Evolutionary conservation across 2,329 filamentous ascomycete species (phyloP).

Genomic region (Geosmithia flava): DNA sequence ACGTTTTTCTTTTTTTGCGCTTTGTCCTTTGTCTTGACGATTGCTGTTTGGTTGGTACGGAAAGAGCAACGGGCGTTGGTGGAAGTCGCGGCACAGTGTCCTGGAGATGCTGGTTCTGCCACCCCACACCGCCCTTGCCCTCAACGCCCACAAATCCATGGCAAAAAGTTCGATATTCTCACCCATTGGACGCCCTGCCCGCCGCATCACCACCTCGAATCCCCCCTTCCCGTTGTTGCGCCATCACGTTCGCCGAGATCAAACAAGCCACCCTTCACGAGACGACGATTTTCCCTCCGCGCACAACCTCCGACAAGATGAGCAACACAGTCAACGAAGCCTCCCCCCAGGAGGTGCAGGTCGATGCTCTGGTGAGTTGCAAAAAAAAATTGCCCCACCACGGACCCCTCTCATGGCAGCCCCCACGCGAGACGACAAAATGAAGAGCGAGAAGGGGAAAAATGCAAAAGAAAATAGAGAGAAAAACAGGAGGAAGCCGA

Average conservation of each 20-base stretch:
- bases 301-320: constrained; percentile 30
- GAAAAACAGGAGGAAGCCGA: background rate
- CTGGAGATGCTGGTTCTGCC: constrained; percentile 17
- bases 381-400: constrained; percentile 18
- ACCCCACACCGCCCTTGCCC: constrained; percentile 22
- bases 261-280: constrained; percentile 11
- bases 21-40: no score
- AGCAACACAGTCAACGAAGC: constrained; percentile 50
- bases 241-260: constrained; percentile 7
- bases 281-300: constrained; percentile 10
- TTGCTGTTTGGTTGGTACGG: no score
- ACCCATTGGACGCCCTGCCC: constrained; percentile 8
- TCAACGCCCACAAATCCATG: constrained; percentile 31
- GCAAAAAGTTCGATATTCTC: constrained; percentile 31
- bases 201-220: constrained; percentile 12
- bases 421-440: background rate
- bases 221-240: constrained; percentile 11
- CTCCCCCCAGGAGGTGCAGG: constrained; percentile 77
- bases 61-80: no score
- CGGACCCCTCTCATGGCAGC: constrained; percentile 7
- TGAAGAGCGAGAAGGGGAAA: constrained; percentile 7
- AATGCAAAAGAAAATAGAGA: background rate
- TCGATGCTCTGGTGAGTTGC: constrained; percentile 75
- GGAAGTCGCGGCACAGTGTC: no score
- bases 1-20: no score